Percentiles rank a stretch among this genome's conserved stretches.
phyloP scores from a whole-genome alignment of 441 rosid genomes.

The Hura crepitans region DNA sequence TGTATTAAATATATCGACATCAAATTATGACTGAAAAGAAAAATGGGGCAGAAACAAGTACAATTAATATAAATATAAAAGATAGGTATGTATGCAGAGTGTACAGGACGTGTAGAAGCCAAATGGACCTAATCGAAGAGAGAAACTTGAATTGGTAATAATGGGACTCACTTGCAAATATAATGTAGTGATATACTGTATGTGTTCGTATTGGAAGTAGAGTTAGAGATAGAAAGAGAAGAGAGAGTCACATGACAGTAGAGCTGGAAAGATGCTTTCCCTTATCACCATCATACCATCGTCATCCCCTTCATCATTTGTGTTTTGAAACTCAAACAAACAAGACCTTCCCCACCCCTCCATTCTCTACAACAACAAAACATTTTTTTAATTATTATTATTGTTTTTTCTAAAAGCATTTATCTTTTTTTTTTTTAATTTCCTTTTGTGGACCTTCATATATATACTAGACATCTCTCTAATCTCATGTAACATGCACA shows the following conservation, averaged over 20 bases:
- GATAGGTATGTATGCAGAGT: neutral
- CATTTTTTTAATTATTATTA: no score
- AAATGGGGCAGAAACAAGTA: no score
- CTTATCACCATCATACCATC: conserved; percentile 37
- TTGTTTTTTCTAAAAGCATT: no score
- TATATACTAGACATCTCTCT: neutral
- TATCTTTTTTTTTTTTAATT: no score
- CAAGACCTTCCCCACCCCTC: conserved; percentile 17
- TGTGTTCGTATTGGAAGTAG: neutral
- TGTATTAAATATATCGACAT: no score
- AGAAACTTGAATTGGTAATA: neutral
- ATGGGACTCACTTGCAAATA: neutral
- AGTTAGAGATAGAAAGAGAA: conserved; percentile 8
- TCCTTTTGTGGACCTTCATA: neutral
- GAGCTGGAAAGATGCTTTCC: conserved; percentile 39
- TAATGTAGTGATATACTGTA: neutral
- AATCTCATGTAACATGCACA: conserved; percentile 24
- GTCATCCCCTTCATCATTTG: conserved; percentile 46
- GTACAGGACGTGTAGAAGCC: neutral
- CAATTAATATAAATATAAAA: no score
- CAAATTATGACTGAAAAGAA: no score
- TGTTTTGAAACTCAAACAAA: conserved; percentile 34
- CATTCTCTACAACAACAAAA: neutral
- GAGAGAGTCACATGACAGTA: conserved; percentile 23
- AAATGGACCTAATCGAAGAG: neutral